Evolutionary conservation across 169 alveolate species (phyloP).

Genomic region (Plasmodium gonderi): DNA sequence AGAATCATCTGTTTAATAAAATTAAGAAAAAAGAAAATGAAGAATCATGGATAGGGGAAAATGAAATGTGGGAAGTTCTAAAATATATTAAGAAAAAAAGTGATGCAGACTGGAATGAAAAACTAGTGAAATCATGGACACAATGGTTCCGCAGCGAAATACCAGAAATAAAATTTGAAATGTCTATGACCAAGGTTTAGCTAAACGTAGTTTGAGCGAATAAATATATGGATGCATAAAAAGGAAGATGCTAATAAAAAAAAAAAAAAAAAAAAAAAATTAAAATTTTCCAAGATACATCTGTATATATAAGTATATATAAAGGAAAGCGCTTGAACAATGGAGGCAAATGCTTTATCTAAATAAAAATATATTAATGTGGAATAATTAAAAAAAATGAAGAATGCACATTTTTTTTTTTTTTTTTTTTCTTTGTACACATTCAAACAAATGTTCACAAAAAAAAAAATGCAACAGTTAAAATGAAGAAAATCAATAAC

Average conservation of each 20-base stretch:
- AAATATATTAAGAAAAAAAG: background rate
- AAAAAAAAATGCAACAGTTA: background rate
- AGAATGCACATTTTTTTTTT: background rate
- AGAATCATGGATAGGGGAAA: background rate
- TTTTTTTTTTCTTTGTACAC: background rate
- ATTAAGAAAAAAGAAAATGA: background rate
- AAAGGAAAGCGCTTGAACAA: background rate
- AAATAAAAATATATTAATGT: background rate
- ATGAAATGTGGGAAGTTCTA: background rate
- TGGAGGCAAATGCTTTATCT: background rate
- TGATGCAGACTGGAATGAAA: background rate
- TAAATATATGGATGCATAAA: background rate
- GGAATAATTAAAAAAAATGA: background rate
- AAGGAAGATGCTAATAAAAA: background rate
- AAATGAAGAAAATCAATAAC: background rate
- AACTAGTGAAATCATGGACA: background rate
- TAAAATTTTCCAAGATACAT: too few species aligned
- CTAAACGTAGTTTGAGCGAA: background rate
- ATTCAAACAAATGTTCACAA: background rate
- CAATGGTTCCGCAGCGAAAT: constrained; percentile 6
- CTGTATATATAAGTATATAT: background rate
- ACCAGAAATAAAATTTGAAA: background rate
- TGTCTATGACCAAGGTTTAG: background rate
- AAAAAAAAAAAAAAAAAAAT: background rate
- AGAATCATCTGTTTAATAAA: background rate